phyloP scores from a whole-genome alignment of 306 rosid species.

The Phaseolus lunatus region DNA sequence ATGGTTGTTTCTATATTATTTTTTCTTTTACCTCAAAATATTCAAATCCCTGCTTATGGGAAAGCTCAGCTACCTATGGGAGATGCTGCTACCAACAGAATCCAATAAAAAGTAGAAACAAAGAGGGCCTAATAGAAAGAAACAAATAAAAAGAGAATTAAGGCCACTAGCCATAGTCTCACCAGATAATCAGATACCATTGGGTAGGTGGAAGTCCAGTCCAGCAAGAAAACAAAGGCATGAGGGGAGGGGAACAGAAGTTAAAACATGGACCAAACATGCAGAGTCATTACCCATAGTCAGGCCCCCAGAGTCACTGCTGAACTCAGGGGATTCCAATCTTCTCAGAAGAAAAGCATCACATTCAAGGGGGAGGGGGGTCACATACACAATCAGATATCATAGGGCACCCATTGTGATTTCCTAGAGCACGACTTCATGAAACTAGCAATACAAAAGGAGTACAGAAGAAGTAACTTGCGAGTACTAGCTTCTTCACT shows the following conservation, averaged over 20 bases:
- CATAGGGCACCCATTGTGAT: neutral
- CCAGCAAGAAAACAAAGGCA: neutral
- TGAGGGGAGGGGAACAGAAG: neutral
- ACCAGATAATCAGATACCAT: neutral
- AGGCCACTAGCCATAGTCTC: neutral
- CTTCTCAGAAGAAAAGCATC: neutral
- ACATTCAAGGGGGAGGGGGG: neutral
- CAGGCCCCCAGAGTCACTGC: neutral
- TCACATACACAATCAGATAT: neutral
- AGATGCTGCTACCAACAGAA: conserved; percentile 15
- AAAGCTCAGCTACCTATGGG: neutral
- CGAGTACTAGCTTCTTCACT: neutral
- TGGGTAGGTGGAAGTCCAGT: conserved; percentile 4
- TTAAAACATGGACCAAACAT: neutral
- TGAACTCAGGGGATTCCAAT: conserved; percentile 20
- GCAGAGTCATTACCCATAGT: neutral
- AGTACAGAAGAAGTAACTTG: conserved; percentile 25
- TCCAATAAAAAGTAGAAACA: conserved; percentile 29
- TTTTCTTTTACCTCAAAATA: neutral
- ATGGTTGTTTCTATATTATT: neutral
- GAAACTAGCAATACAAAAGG: neutral
- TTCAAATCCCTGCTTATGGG: conserved; percentile 1
- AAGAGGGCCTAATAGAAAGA: neutral
- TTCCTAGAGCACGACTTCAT: neutral
- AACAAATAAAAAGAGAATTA: neutral